Evolutionary conservation across 257 asterid genomes (phyloP), one percentile per base, ranked within the genome.

Genomic region (Craterostigma plantagineum): DNA sequence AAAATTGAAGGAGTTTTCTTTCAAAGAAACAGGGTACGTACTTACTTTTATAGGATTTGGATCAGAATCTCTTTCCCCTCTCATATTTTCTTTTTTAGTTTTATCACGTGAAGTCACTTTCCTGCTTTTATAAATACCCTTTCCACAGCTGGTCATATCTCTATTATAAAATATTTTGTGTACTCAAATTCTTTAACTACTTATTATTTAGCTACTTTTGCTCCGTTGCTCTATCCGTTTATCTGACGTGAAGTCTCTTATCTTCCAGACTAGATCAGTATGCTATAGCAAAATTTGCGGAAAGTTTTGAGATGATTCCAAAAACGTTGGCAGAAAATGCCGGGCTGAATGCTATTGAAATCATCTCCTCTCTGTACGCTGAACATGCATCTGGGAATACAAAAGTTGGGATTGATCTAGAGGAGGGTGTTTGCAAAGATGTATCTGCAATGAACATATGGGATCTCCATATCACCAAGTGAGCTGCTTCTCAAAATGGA

Each of bases 11-110:
- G 96, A 84, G 46, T 80, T 84, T 61, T 72, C 99, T 51, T 62
- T 77, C 56, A 80, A 65, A 69, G 96, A 91, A 63, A 91, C 94
- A 10, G 99, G 99, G 99, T 90, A 75, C n/a, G n/a, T n/a, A n/a
- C n/a, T 61, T 39, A 54, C 35, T 54, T 58, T 48, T 49, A 10
- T 41, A 10, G 43, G 45, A 44, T 23, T 23, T 23, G 6, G 30
- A 23, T 2, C 4, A 23, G 6, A 23, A 23, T 2, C 30, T 23
- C 30, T 23, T n/a, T 23, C 30, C 30, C 30, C 6, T 23, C 30
- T 23, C 30, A 23, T 23, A 23, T 23, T 23, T 23, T 2, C 30
- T 23, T 23, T 23, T 23, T 23, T 23, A 23, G 4, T 23, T 23
- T 23, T 23, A 23, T 23, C 30, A 23, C 30, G 30, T 23, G 6